Evolutionary conservation across 345 rosid species (phyloP).

Genomic region (Eucalyptus regnans): DNA sequence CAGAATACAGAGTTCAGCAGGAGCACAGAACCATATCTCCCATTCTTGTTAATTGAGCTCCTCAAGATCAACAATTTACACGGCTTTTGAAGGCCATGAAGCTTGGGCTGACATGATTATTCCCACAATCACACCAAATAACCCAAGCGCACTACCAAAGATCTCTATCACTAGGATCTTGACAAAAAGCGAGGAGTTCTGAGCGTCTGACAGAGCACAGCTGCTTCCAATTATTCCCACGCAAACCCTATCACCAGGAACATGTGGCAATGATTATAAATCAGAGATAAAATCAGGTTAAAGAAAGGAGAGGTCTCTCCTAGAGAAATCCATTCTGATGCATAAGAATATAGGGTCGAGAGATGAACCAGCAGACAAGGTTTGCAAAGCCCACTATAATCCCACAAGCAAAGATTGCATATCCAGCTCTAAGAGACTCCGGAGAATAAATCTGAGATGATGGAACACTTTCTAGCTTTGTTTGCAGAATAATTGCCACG

Average conservation of each 20-base stretch:
- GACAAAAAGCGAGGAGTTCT: constrained; percentile 88
- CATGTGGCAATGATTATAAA: not conserved
- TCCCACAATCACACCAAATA: constrained; percentile 98
- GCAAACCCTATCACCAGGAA: constrained; percentile 37
- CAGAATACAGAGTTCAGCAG: not conserved
- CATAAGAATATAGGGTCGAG: not conserved
- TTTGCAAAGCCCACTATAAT: constrained; percentile 97
- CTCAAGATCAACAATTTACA: not conserved
- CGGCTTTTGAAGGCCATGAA: constrained; percentile 66
- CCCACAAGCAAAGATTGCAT: constrained; percentile 98
- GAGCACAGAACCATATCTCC: not conserved
- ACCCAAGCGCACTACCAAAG: constrained; percentile 95
- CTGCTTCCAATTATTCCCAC: constrained; percentile 99
- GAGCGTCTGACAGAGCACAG: constrained; percentile 94
- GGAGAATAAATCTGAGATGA: constrained; percentile 53
- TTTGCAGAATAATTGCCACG: constrained; percentile 92
- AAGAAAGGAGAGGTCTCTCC: not conserved
- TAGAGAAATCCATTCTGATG: not conserved
- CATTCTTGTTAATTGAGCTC: not conserved
- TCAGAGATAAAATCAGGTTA: not conserved
- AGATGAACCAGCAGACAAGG: constrained; percentile 12
- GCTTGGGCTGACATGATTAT: constrained; percentile 99
- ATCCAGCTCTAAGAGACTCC: constrained; percentile 98
- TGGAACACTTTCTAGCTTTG: constrained; percentile 92
- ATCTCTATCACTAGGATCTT: constrained; percentile 98